Evolutionary conservation across 768 basidiomycete species (phyloP), one percentile per base, ranked within the genome.

Genomic region (Russula sp.): DNA sequence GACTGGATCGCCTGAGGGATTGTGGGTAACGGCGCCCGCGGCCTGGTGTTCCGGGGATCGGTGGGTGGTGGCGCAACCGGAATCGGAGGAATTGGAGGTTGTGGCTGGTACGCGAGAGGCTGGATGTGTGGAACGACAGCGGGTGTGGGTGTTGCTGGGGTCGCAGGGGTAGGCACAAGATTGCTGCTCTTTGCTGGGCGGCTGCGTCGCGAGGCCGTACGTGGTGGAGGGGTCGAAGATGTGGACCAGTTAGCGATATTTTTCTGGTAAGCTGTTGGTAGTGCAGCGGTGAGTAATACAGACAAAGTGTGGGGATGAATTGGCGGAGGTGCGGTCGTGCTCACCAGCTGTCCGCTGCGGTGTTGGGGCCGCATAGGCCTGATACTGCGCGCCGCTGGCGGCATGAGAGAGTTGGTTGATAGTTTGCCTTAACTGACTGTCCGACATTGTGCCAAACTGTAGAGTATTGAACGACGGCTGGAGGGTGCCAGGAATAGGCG

Each of bases 181-280:
- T 75, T 75, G 63, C 77, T 80, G 40, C 77, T 73, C 64, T 78
- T 78, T 47, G 78, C 75, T 4, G 69, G 70, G 4, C 79, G 75
- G 27, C 71, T 62, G 59, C 77, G 75, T 14, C 74, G 70, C 66
- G 75, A 77, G 39, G 70, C 75, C 63, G 73, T 78, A 63, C 81
- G 82, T 77, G 82, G 82, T 6, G 80, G 77, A 0, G 85, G 84
- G 0, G 84, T 81, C 10, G 81, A 75, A 0, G 86, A 75, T 5
- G 80, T 78, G 4, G 86, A 85, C 87, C 87, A 89, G 27, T 82
- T 84, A 37, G 85, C 81, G 16, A 89, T 76, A 67, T 89, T 89
- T 78, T 84, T 87, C 63, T 82, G 77, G 70, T 89, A 89, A 2
- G 81, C 82, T 83, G 49, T 39, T 14, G 31, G 34, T 2, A 3